These are phyloP conservation scores for Ophiocordyceps camponoti-floridani DNA, from an alignment of 2,329 filamentous ascomycete genomes.

Conservation along the genomic window DNA sequence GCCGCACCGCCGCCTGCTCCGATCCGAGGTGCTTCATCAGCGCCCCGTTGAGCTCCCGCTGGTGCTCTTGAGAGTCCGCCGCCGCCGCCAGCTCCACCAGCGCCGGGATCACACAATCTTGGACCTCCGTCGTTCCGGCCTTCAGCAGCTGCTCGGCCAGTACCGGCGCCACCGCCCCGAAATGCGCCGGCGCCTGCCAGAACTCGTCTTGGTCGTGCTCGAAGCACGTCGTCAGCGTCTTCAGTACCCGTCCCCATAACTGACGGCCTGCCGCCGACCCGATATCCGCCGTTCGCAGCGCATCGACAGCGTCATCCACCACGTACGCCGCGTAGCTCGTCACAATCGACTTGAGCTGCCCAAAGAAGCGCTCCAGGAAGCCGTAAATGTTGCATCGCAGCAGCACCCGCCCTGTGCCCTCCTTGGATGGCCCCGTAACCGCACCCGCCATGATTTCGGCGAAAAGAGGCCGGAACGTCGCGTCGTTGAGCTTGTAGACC, in stretches of 20 bases:
- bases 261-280: constrained; percentile 26
- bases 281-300: constrained; percentile 37
- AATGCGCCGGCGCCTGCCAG: constrained; percentile 86
- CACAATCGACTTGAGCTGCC: constrained; percentile 79
- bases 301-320: constrained; percentile 52
- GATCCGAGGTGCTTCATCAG: constrained; percentile 66
- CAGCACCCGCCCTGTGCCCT: constrained; percentile 35
- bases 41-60: constrained; percentile 69
- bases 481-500: constrained; percentile 93
- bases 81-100: constrained; percentile 66
- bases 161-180: constrained; percentile 50
- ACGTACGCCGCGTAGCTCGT: constrained; percentile 82
- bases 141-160: constrained; percentile 49
- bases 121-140: constrained; percentile 23
- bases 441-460: constrained; percentile 73
- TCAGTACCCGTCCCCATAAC: constrained; percentile 53
- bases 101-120: constrained; percentile 46
- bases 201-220: constrained; percentile 87
- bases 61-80: constrained; percentile 71
- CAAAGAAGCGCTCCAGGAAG: constrained; percentile 67
- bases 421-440: constrained; percentile 39
- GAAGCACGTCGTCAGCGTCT: constrained; percentile 58
- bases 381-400: constrained; percentile 64
- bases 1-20: constrained; percentile 50
- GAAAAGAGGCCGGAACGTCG: constrained; percentile 84